Percentiles rank a stretch among this genome's conserved stretches.
Conservation (phyloP, 2,329 filamentous ascomycete species). For the Claviceps digitariae region DNA sequence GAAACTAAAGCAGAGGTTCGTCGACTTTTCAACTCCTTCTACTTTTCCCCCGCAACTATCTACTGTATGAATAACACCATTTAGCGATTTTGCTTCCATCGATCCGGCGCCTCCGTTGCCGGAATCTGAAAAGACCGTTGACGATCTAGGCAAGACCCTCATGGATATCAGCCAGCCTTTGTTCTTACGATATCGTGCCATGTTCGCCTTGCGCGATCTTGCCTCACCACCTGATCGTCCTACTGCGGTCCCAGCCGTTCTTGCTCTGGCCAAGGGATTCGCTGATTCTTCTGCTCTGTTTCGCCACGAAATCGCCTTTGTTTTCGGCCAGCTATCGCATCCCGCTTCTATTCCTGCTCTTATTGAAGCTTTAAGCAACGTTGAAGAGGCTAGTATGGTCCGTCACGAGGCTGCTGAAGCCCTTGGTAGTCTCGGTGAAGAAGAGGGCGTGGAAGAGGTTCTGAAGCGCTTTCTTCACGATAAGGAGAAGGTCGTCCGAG, state of each 20-base stretch:
- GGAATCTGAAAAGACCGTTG: constrained; percentile 53
- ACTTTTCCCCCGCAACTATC: constrained; percentile 1
- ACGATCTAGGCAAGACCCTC: constrained; percentile 60
- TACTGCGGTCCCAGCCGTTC: constrained; percentile 76
- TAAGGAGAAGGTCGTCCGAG: constrained; percentile 81
- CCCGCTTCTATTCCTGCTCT: constrained; percentile 93
- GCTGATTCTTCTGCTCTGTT: constrained; percentile 81
- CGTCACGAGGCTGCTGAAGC: constrained; percentile 95
- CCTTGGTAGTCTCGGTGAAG: constrained; percentile 82
- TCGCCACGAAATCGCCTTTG: constrained; percentile 95
- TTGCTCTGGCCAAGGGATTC: constrained; percentile 75
- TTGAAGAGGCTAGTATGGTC: constrained; percentile 85
- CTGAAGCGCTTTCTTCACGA: constrained; percentile 77
- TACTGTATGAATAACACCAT: neutral
- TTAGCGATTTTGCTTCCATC: constrained; percentile 85
- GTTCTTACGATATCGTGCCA: constrained; percentile 89
- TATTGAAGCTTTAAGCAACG: constrained; percentile 61
- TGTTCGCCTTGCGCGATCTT: constrained; percentile 93
- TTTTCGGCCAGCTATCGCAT: constrained; percentile 91
- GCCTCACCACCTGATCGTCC: constrained; percentile 85
- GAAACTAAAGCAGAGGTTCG: constrained; percentile 68
- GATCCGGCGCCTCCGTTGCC: constrained; percentile 87
- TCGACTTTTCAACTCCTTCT: neutral
- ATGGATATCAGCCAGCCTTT: constrained; percentile 69
- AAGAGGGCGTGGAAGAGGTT: constrained; percentile 81